Evolutionary conservation across 495 filamentous ascomycete genomes (phyloP), one percentile per base, ranked within the genome.

Genomic region (Pseudotulostoma volvatum): DNA sequence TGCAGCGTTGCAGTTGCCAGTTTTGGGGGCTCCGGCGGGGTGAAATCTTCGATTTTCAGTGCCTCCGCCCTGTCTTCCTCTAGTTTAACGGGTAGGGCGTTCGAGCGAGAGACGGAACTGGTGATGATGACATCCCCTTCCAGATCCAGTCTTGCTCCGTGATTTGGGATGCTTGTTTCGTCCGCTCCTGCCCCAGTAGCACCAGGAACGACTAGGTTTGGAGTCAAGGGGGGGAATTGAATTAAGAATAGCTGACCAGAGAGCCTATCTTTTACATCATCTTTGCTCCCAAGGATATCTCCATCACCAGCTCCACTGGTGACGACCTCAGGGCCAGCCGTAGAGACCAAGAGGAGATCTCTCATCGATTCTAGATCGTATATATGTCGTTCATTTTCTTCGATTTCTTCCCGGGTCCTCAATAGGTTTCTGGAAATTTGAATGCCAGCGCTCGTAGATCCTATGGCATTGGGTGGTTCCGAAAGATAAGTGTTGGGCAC

Each of bases 141-240:
- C 38, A 17, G 16, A 40, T 25, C 34, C n/a, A n/a, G n/a, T 11
- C 23, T 5, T 5, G 5, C 23, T 28, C 11, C 5, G 5, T 28
- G 23, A 28, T 11, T 11, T 28, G 23, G 11, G 17, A 23, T 11
- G 8, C 41, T 20, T 43, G 45, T 23, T 36, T 42, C 42, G 31
- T 41, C 44, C 31, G 36, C 36, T 48, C 42, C 18, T 30, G n/a
- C 30, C 39, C 50, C 39, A 16, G 32, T 35, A 19, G 41, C 38
- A 8, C 47, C 52, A 4, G 60, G 51, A 9, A 65, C 39, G 17
- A 52, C 44, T 35, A 74, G 60, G 39, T 60, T 64, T 36, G 70
- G 70, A 0, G 69, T 62, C 46, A 71, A 58, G 2, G 69, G 69
- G 7, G 70, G 70, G 47, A 74, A 66, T 45, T 74, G 69, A 50